phyloP scores from a whole-genome alignment of 768 basidiomycete species.

The Fistulinella prunicolor region DNA sequence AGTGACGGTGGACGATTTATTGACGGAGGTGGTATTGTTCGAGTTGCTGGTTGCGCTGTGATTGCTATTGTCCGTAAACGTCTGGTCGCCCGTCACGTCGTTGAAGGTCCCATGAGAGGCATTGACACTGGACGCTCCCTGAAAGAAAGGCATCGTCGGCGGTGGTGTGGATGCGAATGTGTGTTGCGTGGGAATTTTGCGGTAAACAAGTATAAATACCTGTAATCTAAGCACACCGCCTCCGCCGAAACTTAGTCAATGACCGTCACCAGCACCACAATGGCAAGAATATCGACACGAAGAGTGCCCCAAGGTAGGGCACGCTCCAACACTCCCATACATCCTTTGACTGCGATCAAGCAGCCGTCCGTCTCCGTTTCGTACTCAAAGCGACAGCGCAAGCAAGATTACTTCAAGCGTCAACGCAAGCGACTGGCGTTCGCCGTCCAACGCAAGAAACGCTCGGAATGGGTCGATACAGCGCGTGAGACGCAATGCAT shows the following conservation, averaged over 20 bases:
- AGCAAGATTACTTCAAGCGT: conserved; percentile 21
- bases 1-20: conserved; percentile 11
- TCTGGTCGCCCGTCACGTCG: conserved; percentile 22
- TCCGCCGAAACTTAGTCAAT: neutral
- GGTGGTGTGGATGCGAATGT: neutral
- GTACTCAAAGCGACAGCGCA: conserved; percentile 19
- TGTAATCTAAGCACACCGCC: neutral
- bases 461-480: conserved; percentile 31
- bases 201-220: neutral
- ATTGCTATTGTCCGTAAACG: conserved; percentile 16
- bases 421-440: conserved; percentile 20
- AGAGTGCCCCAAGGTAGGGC: conserved; percentile 27
- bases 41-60: conserved; percentile 13
- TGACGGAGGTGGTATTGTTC: conserved; percentile 18
- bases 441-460: conserved; percentile 23
- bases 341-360: conserved; percentile 24
- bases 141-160: conserved; percentile 24
- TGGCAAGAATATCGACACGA: conserved; percentile 21
- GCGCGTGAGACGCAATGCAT: conserved; percentile 38
- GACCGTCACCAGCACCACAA: conserved; percentile 10
- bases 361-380: conserved; percentile 17
- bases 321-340: conserved; percentile 23
- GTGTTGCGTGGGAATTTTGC: neutral
- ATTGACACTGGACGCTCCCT: conserved; percentile 16
- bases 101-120: conserved; percentile 17